phyloP scores from a whole-genome alignment of 2,329 filamentous ascomycete species.

The Corinectria fuckeliana region DNA sequence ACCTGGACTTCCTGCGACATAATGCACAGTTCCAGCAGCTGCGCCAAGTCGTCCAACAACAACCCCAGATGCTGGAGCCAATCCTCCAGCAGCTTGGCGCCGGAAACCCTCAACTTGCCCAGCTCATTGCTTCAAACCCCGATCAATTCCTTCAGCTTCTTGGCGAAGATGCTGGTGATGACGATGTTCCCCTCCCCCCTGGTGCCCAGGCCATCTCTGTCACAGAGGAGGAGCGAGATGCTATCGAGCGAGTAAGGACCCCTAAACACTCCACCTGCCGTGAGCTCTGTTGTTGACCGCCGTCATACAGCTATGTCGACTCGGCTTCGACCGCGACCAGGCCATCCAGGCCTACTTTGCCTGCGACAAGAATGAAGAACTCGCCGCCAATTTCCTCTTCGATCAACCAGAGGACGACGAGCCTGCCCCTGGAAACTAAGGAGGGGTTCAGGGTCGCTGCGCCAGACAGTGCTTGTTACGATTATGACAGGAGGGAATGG shows the following conservation, averaged over 20 bases:
- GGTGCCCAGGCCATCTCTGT: conserved; percentile 90
- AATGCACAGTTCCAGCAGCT: conserved; percentile 99
- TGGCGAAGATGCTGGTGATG: conserved; percentile 85
- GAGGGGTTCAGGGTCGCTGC: conserved; percentile 21
- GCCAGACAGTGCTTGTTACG: conserved; percentile 35
- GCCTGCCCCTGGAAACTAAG: conserved; percentile 51
- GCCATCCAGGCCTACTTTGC: conserved; percentile 99
- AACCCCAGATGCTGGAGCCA: conserved; percentile 97
- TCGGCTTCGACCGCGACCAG: conserved; percentile 91
- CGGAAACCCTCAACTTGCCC: conserved; percentile 92
- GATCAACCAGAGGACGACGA: conserved; percentile 92
- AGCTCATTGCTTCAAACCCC: conserved; percentile 89
- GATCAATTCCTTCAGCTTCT: conserved; percentile 92
- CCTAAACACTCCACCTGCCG: conserved; percentile 38
- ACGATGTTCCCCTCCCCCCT: conserved; percentile 77
- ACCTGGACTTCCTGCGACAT: conserved; percentile 91
- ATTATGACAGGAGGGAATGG: conserved; percentile 36
- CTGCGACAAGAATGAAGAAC: conserved; percentile 98
- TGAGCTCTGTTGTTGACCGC: conserved; percentile 5
- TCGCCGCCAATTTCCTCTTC: conserved; percentile 97
- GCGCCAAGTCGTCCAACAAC: conserved; percentile 94
- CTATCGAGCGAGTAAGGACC: conserved; percentile 84
- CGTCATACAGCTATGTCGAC: conserved; percentile 74
- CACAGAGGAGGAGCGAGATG: conserved; percentile 94
- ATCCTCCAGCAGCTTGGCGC: conserved; percentile 95